Conservation (phyloP, 2,329 filamentous ascomycete species). For the Elsinoe necatrix region DNA sequence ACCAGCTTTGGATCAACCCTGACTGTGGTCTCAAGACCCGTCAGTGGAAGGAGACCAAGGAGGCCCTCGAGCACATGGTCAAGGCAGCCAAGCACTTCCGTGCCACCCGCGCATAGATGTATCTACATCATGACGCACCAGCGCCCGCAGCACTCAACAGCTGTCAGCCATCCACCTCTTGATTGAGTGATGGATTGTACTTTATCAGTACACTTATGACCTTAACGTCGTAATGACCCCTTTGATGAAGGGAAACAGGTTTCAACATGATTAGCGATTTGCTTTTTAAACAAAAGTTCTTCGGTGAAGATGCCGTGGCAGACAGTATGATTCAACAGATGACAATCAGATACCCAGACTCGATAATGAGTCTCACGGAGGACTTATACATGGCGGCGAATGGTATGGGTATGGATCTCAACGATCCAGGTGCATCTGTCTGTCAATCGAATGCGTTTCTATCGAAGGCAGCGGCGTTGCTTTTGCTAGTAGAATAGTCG, state of each 20-base stretch:
- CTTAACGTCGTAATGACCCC: slow-evolving; percentile 16
- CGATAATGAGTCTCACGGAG: neutral
- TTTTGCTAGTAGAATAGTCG: neutral
- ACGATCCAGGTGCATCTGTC: slow-evolving; percentile 11
- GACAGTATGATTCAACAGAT: slow-evolving; percentile 13
- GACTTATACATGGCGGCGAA: slow-evolving; percentile 9
- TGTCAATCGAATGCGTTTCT: neutral
- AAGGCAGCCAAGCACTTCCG: slow-evolving; percentile 97
- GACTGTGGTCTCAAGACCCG: slow-evolving; percentile 99
- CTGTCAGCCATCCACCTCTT: slow-evolving; percentile 21
- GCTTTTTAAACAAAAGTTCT: slow-evolving; percentile 15
- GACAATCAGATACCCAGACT: slow-evolving; percentile 10
- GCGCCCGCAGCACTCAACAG: slow-evolving; percentile 17
- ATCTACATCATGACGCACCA: neutral
- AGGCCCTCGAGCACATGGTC: slow-evolving; percentile 91
- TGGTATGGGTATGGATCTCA: slow-evolving; percentile 4
- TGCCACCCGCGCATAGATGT: slow-evolving; percentile 65
- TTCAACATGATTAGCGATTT: slow-evolving; percentile 16
- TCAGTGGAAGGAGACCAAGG: slow-evolving; percentile 98
- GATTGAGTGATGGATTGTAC: slow-evolving; percentile 14
- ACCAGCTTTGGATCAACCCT: slow-evolving; percentile 99
- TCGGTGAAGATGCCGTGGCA: slow-evolving; percentile 3
- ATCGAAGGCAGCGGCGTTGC: slow-evolving; percentile 2
- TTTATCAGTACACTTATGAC: slow-evolving; percentile 15
- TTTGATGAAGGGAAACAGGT: slow-evolving; percentile 16